Evolutionary conservation across 2,329 filamentous ascomycete genomes (phyloP).

Genomic region (Colletotrichum falcatum): DNA sequence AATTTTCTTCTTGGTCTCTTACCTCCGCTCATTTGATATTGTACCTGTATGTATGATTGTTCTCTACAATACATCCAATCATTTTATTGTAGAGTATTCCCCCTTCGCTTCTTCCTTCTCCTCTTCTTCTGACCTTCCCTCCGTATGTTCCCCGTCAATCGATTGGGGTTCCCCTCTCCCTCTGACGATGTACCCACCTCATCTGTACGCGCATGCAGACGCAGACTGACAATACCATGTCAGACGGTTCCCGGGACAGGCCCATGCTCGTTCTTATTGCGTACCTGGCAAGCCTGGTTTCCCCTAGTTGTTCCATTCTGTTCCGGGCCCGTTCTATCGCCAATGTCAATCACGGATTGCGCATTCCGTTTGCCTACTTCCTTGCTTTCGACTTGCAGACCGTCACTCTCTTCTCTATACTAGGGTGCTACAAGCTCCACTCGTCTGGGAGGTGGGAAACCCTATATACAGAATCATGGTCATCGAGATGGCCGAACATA

Average conservation of each 20-base stretch:
- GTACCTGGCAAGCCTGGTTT: slow-evolving; percentile 17
- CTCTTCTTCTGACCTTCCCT: neutral
- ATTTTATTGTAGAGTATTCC: neutral
- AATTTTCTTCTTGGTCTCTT: neutral
- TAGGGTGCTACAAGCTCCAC: slow-evolving; percentile 19
- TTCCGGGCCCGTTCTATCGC: slow-evolving; percentile 28
- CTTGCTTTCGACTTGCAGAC: slow-evolving; percentile 32
- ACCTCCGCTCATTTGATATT: neutral
- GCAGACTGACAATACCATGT: slow-evolving; percentile 8
- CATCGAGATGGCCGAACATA: neutral
- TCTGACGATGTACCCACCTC: slow-evolving; percentile 14
- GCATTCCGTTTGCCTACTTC: slow-evolving; percentile 26
- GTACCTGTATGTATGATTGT: neutral
- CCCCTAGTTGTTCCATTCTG: slow-evolving; percentile 33
- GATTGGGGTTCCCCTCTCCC: neutral
- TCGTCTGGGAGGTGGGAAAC: slow-evolving; percentile 28
- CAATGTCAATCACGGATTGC: slow-evolving; percentile 33
- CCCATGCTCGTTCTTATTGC: slow-evolving; percentile 8
- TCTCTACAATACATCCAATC: neutral
- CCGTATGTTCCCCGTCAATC: neutral
- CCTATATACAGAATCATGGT: slow-evolving; percentile 18
- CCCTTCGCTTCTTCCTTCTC: neutral
- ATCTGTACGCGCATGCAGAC: neutral
- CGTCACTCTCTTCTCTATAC: slow-evolving; percentile 28
- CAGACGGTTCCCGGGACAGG: slow-evolving; percentile 13